Evolutionary conservation across 2,329 filamentous ascomycete species (phyloP).

Genomic region (Penicillium sp.): DNA sequence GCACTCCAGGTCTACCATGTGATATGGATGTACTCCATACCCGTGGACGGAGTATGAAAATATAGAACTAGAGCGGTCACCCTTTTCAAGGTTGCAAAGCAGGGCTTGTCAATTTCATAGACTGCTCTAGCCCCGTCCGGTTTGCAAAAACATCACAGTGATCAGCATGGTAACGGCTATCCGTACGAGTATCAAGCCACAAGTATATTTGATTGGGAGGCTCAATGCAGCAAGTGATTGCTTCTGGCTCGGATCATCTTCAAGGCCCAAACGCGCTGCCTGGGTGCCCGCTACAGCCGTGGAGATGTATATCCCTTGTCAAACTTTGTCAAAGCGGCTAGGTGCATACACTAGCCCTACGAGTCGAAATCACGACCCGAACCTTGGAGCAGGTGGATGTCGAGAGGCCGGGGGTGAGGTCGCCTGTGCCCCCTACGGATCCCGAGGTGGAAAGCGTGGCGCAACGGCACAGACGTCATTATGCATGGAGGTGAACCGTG

Average conservation of each 20-base stretch:
- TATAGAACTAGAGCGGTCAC: too few relatives aligned
- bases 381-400: not conserved
- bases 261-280: not conserved
- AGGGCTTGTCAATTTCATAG: not conserved
- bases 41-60: not conserved
- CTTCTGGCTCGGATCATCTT: constrained; percentile 3
- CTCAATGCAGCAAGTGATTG: not conserved
- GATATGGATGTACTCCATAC: not conserved
- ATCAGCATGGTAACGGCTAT: constrained; percentile 6
- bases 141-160: constrained; percentile 7
- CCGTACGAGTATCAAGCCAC: not conserved
- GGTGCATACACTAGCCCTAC: constrained; percentile 2
- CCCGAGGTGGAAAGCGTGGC: constrained; percentile 1
- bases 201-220: not conserved
- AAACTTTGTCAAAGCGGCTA: constrained; percentile 5
- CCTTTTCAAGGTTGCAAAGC: not conserved
- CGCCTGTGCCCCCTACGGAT: not conserved
- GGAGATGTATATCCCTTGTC: too few relatives aligned
- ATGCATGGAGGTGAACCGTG: constrained; percentile 11
- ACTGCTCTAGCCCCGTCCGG: not conserved
- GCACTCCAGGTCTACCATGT: not conserved
- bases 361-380: not conserved
- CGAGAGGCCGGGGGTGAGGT: not conserved
- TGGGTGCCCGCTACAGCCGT: not conserved
- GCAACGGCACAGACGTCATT: constrained; percentile 20